These are phyloP conservation scores for Xylariaceae sp. DNA, from an alignment of 2,329 filamentous ascomycete species.

Conservation along the genomic window DNA sequence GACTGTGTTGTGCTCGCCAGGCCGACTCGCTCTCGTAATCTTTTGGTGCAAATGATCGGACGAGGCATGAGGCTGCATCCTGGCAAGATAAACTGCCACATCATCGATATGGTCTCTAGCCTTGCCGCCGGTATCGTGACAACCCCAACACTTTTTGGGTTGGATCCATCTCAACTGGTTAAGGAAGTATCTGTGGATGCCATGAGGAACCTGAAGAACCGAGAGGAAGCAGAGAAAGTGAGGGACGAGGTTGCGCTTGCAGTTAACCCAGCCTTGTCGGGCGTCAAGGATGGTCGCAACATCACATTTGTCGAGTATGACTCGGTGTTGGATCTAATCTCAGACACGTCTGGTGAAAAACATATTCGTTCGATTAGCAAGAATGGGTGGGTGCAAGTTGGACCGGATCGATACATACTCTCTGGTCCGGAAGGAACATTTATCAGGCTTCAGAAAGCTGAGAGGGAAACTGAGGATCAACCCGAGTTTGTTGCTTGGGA, in stretches of 20 bases:
- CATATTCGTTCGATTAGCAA: conserved; percentile 79
- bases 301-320: conserved; percentile 90
- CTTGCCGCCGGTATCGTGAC: conserved; percentile 86
- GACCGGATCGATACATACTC: conserved; percentile 74
- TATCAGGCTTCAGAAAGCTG: conserved; percentile 57
- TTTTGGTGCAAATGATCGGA: conserved; percentile 97
- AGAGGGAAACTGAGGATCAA: conserved; percentile 37
- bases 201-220: conserved; percentile 61
- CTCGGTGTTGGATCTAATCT: conserved; percentile 87
- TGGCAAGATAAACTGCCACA: conserved; percentile 86
- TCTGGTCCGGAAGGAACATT: conserved; percentile 68
- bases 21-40: conserved; percentile 89
- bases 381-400: conserved; percentile 83
- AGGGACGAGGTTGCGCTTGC: conserved; percentile 34
- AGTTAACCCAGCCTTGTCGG: background rate
- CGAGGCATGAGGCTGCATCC: conserved; percentile 84
- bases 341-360: conserved; percentile 78
- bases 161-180: conserved; percentile 82
- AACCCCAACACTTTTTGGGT: conserved; percentile 89
- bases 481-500: conserved; percentile 54
- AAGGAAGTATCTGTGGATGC: conserved; percentile 68
- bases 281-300: conserved; percentile 41
- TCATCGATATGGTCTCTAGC: conserved; percentile 94
- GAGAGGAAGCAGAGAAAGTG: conserved; percentile 54
- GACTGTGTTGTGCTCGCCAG: conserved; percentile 90